Percentiles rank a stretch among this genome's conserved stretches.
Evolutionary conservation across 1,139 yeast species (phyloP).

Genomic region (Saccharomyces hybrid): DNA sequence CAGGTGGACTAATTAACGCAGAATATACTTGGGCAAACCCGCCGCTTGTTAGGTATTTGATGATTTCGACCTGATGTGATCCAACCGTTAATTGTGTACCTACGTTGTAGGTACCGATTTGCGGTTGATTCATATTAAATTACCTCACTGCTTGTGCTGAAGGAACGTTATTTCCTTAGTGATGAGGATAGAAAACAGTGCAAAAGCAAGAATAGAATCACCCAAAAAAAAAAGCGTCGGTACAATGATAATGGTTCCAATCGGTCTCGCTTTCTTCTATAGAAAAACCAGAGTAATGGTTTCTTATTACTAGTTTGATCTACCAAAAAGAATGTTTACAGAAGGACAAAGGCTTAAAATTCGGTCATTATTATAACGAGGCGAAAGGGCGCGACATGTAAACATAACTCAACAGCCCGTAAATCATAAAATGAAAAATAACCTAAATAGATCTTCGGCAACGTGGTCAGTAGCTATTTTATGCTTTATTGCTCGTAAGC

Average conservation of each 20-base stretch:
- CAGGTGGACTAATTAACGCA: conserved; percentile 42
- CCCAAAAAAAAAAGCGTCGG: neutral
- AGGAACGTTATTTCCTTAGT: neutral
- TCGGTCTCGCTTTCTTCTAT: neutral
- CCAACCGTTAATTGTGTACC: no score
- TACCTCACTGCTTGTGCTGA: neutral
- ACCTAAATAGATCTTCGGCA: neutral
- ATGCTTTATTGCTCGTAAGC: no score
- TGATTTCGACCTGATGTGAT: no score
- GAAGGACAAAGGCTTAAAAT: neutral
- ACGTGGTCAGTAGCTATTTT: neutral
- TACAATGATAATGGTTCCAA: neutral
- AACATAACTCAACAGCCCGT: neutral
- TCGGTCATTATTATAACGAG: neutral
- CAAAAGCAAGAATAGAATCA: neutral
- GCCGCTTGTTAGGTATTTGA: no score
- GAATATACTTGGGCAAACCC: conserved; percentile 14
- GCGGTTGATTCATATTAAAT: conserved; percentile 26
- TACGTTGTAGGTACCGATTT: conserved; percentile 19
- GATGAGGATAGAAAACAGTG: no score
- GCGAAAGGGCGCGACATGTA: neutral
- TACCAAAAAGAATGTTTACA: neutral
- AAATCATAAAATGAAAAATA: neutral
- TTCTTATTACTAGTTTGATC: neutral
- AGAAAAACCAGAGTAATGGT: neutral